These are phyloP conservation scores for Pyracantha coccinea DNA, from an alignment of 331 rosid species.

Conservation along the genomic window DNA sequence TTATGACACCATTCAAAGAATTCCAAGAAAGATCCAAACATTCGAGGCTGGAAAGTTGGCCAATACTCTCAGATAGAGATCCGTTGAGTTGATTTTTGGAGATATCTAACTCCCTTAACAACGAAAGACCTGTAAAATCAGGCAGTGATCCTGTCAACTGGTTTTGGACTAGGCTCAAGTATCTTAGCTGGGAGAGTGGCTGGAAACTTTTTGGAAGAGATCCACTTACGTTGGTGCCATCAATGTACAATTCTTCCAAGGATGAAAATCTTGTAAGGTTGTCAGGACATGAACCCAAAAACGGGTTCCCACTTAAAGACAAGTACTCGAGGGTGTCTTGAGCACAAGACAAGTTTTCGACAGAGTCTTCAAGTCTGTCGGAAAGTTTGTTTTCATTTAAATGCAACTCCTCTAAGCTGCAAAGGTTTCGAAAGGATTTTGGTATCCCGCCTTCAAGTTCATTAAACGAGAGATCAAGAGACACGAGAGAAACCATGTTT, in stretches of 20 bases:
- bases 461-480: conserved; percentile 15
- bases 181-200: conserved; percentile 1
- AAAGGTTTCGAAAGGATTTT: conserved; percentile 13
- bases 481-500: conserved; percentile 16
- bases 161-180: conserved; percentile 6
- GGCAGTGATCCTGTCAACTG: conserved; percentile 21
- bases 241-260: too few species aligned
- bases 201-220: conserved; percentile 17
- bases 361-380: conserved; percentile 3
- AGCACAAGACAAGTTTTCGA: conserved; percentile 16
- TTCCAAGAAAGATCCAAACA: background rate
- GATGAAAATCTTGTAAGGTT: too few species aligned
- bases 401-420: background rate
- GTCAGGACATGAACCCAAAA: too few species aligned
- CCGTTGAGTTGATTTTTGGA: conserved; percentile 16
- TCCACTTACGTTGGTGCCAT: background rate
- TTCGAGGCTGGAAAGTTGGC: conserved; percentile 18
- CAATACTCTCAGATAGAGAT: conserved; percentile 6
- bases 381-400: background rate
- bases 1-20: conserved; percentile 20
- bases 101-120: background rate
- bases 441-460: conserved; percentile 17
- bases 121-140: conserved; percentile 7
- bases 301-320: background rate
- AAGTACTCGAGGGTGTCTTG: background rate